These are phyloP conservation scores for Yamadazyma conglobata DNA, from an alignment of 1,139 yeast species.

Conservation along the genomic window DNA sequence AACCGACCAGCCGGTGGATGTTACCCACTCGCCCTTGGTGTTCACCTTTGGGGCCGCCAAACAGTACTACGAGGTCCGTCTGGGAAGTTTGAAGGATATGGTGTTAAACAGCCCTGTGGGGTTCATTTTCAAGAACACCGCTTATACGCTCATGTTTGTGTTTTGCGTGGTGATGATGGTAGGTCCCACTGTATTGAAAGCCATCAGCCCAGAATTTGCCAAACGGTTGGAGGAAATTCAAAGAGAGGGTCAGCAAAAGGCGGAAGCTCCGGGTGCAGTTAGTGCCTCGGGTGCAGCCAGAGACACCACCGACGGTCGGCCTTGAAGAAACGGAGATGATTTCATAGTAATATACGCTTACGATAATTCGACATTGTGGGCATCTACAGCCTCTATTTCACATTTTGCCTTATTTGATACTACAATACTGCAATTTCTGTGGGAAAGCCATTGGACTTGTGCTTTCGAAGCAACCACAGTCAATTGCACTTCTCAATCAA, in stretches of 20 bases:
- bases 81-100: constrained; percentile 32
- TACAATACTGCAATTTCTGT: too few species aligned
- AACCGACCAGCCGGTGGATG: constrained; percentile 15
- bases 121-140: constrained; percentile 34
- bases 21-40: constrained; percentile 21
- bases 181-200: constrained; percentile 32
- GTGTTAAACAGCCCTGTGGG: constrained; percentile 43
- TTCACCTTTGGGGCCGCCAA: constrained; percentile 23
- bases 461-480: too few species aligned
- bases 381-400: too few species aligned
- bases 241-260: constrained; percentile 6
- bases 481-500: too few species aligned
- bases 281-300: too few species aligned
- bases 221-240: constrained; percentile 30
- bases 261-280: too few species aligned
- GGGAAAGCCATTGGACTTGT: too few species aligned
- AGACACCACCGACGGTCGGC: too few species aligned
- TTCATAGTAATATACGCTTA: too few species aligned
- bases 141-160: constrained; percentile 34
- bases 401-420: too few species aligned
- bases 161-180: constrained; percentile 29
- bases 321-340: too few species aligned
- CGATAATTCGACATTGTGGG: too few species aligned
- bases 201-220: constrained; percentile 38
- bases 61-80: constrained; percentile 35